phyloP scores from a whole-genome alignment of 352 stramenopile species.

The Phytopythium ostracodes region DNA sequence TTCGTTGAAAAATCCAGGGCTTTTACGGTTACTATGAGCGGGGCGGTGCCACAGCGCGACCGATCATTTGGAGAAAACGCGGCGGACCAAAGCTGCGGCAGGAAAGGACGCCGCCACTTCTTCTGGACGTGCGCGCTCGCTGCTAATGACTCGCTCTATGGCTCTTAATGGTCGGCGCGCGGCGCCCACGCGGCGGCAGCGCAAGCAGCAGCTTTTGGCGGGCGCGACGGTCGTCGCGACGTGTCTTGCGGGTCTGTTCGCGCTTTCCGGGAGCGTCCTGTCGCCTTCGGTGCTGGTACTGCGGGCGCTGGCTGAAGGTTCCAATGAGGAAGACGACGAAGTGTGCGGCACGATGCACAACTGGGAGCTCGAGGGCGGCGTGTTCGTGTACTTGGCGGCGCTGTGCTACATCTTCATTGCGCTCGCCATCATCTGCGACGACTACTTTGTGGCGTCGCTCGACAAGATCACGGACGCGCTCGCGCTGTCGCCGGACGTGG shows the following conservation, averaged over 20 bases:
- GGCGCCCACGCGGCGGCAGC: neutral
- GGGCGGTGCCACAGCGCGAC: too few species aligned
- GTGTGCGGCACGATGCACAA: constrained; percentile 26
- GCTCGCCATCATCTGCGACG: constrained; percentile 86
- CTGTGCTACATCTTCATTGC: constrained; percentile 81
- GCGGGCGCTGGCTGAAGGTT: constrained; percentile 16
- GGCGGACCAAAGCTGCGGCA: neutral
- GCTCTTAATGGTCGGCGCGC: neutral
- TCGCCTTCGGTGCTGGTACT: neutral
- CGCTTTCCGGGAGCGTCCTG: neutral
- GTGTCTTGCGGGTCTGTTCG: constrained; percentile 1
- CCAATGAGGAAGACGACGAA: constrained; percentile 16
- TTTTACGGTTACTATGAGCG: neutral
- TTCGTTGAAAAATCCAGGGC: neutral
- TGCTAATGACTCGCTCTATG: neutral
- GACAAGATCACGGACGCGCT: constrained; percentile 70
- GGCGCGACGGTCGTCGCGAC: constrained; percentile 1
- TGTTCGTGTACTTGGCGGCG: constrained; percentile 54
- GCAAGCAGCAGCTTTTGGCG: constrained; percentile 5
- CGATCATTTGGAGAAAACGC: neutral
- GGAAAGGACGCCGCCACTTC: neutral
- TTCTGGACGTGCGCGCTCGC: too few species aligned
- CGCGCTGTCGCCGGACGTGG: constrained; percentile 67
- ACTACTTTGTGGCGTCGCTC: constrained; percentile 83
- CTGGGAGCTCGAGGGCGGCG: constrained; percentile 56